These are phyloP conservation scores for Penicillium egyptiacum DNA, from an alignment of 495 filamentous ascomycete genomes.

Conservation along the genomic window DNA sequence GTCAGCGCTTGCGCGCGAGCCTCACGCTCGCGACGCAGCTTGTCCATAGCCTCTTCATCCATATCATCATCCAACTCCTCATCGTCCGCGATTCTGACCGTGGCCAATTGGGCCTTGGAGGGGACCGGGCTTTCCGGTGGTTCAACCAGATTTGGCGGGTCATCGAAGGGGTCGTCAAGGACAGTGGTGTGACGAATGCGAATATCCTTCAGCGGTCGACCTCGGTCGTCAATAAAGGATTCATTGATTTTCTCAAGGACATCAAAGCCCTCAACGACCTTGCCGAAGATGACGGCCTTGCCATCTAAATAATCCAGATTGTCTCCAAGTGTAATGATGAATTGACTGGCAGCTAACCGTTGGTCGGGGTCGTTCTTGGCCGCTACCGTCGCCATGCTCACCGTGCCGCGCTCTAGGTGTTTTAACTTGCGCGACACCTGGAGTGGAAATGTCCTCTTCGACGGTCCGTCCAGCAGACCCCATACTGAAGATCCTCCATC, in stretches of 20 bases:
- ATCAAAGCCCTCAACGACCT: constrained; percentile 92
- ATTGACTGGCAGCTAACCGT: constrained; percentile 81
- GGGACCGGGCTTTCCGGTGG: constrained; percentile 80
- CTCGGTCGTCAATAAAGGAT: constrained; percentile 78
- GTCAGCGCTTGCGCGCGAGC: constrained; percentile 93
- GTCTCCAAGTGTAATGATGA: constrained; percentile 84
- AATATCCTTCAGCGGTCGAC: constrained; percentile 85
- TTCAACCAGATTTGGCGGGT: constrained; percentile 71
- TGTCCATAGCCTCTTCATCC: constrained; percentile 77
- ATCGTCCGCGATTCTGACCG: constrained; percentile 87
- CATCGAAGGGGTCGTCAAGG: constrained; percentile 84
- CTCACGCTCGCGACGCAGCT: constrained; percentile 80
- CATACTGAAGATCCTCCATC: constrained; percentile 92
- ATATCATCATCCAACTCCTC: constrained; percentile 75
- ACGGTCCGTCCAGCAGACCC: constrained; percentile 72
- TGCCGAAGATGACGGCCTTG: constrained; percentile 90
- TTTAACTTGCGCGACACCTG: constrained; percentile 81
- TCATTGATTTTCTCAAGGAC: constrained; percentile 89
- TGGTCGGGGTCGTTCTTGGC: constrained; percentile 75
- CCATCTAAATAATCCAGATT: constrained; percentile 86
- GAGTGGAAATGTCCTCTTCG: constrained; percentile 77
- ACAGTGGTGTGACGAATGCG: constrained; percentile 87
- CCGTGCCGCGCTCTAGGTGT: constrained; percentile 81
- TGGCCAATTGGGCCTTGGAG: constrained; percentile 80
- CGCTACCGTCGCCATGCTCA: constrained; percentile 90